Base-by-base conservation (phyloP, 441 rosid species). In the Euphorbia corollata region DNA sequence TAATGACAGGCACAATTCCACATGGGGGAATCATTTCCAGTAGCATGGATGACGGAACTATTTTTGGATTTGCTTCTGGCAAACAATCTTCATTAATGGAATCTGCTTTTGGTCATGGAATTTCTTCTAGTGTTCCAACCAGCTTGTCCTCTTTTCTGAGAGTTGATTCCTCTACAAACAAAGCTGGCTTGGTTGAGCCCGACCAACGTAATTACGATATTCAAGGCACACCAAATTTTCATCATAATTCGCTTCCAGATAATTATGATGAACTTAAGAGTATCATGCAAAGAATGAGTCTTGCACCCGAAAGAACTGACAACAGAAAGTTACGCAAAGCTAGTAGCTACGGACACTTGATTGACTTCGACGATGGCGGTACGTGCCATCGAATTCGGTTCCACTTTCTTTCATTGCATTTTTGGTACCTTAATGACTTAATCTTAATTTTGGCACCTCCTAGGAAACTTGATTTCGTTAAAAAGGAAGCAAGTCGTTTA, bases 211-310 rank as follows among this genome's bases (percentile, higher is more conserved):
- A 77, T 57, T 77, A 69, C 65, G 77, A 74, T 71, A 61, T 73
- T 63, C 83, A 61, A 64, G 73, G 70, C 54, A 24, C 82, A 13
- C 67, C 74, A 30, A 69, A 65, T 50, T 68, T 75, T 76, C 79
- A 78, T 71, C 85, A 81, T 55, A 76, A 71, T 77, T 82, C 90
- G 11, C 78, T 81, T 65, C 85, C 86, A 1, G 87, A 87, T 59
- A 78, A 75, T 78, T 79, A 76, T 24, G 81, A 81, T 78, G 82
- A 81, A 73, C 73, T 80, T 23, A 64, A 54, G 69, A 70, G 71
- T 54, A 62, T 73, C 56, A 63, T 74, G 56, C 62, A 80, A 75
- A 73, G 71, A 43, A 65, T 74, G 62, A 80, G 75, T 74, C 56
- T 65, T 53, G 74, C 71, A 56, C 81, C 70, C 60, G 86, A 83